Evolutionary conservation across 2,329 filamentous ascomycete genomes (phyloP), one percentile per base, ranked within the genome.

Genomic region (Colletotrichum simmondsii): DNA sequence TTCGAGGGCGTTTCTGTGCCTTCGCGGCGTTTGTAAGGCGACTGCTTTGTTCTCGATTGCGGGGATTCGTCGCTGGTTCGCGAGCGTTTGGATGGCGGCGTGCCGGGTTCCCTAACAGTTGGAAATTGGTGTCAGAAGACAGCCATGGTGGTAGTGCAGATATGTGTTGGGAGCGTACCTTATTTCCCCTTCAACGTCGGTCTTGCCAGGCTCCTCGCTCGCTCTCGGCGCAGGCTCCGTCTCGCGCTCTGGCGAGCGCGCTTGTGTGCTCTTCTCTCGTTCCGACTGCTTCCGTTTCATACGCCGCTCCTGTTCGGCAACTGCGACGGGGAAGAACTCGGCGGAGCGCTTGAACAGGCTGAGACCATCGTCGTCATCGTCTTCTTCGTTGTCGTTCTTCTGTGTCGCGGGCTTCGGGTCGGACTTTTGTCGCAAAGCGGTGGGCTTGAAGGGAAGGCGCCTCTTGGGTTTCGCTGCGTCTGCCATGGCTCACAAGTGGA

Each of bases 381-480:
- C 77, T 12, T 77, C 75, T 0, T 77, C 74, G 46, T 37, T 26
- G 8, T 65, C 35, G 46, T 37, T 65, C 59, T 67, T 63, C 42
- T 49, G 42, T 58, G 65, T 69, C 22, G 75, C 72, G 19, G 77
- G 68, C n/a, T 77, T 79, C 2, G 81, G 78, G 28, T 74, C 75
- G 2, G 79, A 76, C 56, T 78, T 77, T 52, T 78, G 80, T 58
- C 82, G 84, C 74, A 85, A 78, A 24, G 82, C 85, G 2, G 86
- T 88, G 14, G 85, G 85, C 74, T 88, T 88, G 78, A 88, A 88
- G 0, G 86, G 87, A 1, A 88, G 83, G 72, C 82, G 83, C 76
- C 84, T 84, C 68, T 80, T 81, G 74, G 72, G 72, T 32, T 71
- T 73, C 5, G 60, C 71, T 49, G 71, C 66, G 35, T 74, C 72